A percentile compares a stretch with the other conserved stretches of the same genome.
Evolutionary conservation across 768 basidiomycete species (phyloP).

Genomic region (Polyporus arcularius): DNA sequence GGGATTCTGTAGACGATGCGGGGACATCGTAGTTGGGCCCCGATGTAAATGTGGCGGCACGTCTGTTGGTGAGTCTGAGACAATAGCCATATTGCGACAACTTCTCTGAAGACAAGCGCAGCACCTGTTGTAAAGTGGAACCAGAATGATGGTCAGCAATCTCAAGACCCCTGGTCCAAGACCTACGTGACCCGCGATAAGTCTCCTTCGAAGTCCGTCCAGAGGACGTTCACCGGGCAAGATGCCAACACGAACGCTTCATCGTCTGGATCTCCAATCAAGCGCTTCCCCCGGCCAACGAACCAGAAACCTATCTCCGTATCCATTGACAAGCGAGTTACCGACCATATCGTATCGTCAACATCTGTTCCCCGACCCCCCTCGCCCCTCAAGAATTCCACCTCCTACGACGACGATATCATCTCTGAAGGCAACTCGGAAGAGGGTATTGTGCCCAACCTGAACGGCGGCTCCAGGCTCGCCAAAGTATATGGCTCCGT

Average conservation of each 20-base stretch:
- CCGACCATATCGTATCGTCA: constrained; percentile 57
- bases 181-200: constrained; percentile 66
- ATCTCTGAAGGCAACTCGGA: constrained; percentile 52
- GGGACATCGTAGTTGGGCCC: constrained; percentile 71
- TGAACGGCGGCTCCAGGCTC: constrained; percentile 53
- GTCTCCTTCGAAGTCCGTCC: constrained; percentile 41
- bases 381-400: constrained; percentile 54
- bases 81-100: not conserved
- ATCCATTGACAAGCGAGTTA: constrained; percentile 48
- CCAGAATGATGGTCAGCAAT: constrained; percentile 41
- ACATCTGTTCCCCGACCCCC: constrained; percentile 50
- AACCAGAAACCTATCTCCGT: constrained; percentile 29
- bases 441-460: constrained; percentile 61
- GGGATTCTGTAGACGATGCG: constrained; percentile 87
- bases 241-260: constrained; percentile 6
- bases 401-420: constrained; percentile 29
- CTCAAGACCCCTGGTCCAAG: constrained; percentile 76
- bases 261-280: constrained; percentile 33
- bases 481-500: constrained; percentile 87
- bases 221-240: constrained; percentile 11
- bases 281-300: constrained; percentile 54
- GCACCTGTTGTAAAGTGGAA: constrained; percentile 75
- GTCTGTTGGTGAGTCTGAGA: constrained; percentile 64
- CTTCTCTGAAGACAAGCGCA: constrained; percentile 28
- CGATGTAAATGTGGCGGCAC: constrained; percentile 83